Evolutionary conservation across 805 yeast species (phyloP).

Genomic region (Saccharomycopsis sp.): DNA sequence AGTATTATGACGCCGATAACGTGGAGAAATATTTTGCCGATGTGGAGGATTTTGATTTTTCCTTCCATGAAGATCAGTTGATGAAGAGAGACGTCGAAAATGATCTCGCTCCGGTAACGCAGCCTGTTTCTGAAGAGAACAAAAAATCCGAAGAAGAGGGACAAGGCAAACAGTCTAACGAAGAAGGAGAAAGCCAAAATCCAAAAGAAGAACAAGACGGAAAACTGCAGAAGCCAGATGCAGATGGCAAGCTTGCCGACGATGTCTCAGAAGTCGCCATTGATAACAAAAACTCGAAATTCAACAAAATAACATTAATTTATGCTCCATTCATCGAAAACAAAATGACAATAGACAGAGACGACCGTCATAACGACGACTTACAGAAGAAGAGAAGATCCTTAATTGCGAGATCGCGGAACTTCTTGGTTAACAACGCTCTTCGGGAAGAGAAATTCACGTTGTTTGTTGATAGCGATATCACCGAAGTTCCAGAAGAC

Average conservation of each 20-base stretch:
- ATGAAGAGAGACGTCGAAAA: background rate
- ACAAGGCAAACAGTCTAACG: no score
- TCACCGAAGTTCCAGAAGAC: constrained; percentile 24
- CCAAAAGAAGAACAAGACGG: background rate
- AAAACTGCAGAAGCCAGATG: background rate
- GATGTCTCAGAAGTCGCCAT: background rate
- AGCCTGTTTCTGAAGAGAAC: background rate
- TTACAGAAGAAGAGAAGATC: constrained; percentile 26
- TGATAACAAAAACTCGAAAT: constrained; percentile 2
- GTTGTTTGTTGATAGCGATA: constrained; percentile 30
- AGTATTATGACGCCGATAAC: constrained; percentile 6
- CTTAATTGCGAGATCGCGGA: constrained; percentile 26
- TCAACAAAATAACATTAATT: constrained; percentile 27
- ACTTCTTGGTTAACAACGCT: constrained; percentile 24
- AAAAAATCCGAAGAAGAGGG: no score
- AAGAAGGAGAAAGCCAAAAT: no score
- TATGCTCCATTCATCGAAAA: constrained; percentile 33
- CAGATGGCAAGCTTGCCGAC: background rate
- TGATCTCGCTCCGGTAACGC: background rate
- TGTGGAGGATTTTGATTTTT: constrained; percentile 1
- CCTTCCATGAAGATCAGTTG: background rate
- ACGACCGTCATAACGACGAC: constrained; percentile 21
- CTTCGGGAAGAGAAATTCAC: constrained; percentile 27
- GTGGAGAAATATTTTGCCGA: constrained; percentile 1
- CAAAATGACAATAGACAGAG: constrained; percentile 20